Percentiles rank a stretch among this genome's conserved stretches.
phyloP scores from a whole-genome alignment of 139 green algal species.

The Chlorella sp. region DNA sequence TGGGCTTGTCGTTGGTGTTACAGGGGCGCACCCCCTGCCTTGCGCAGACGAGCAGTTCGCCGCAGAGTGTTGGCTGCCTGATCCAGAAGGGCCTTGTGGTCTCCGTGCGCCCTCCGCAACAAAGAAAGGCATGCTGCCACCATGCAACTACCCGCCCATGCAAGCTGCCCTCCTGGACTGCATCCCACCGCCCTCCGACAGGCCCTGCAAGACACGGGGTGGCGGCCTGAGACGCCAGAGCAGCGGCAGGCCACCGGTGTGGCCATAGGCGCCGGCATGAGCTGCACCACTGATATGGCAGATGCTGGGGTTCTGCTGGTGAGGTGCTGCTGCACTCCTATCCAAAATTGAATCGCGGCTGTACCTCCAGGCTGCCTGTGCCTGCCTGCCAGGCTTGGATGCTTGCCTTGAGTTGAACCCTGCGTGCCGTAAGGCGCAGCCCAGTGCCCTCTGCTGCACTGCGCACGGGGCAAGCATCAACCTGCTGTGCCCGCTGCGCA shows the following conservation, averaged over 20 bases:
- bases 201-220: slow-evolving; percentile 69
- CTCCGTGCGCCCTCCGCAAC: too few relatives aligned
- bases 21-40: too few relatives aligned
- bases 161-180: too few relatives aligned
- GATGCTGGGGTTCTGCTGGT: slow-evolving; percentile 73
- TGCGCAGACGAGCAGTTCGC: too few relatives aligned
- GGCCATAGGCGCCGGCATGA: slow-evolving; percentile 91
- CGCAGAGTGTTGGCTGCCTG: too few relatives aligned
- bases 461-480: not conserved
- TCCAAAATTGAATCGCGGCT: too few relatives aligned
- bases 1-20: not conserved
- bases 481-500: not conserved
- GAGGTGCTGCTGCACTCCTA: not conserved
- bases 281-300: slow-evolving; percentile 80
- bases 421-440: too few relatives aligned
- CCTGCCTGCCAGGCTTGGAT: not conserved
- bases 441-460: too few relatives aligned
- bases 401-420: too few relatives aligned
- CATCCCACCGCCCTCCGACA: not conserved
- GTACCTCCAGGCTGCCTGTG: not conserved
- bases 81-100: too few relatives aligned
- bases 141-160: not conserved
- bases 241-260: slow-evolving; percentile 76
- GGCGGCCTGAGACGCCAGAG: slow-evolving; percentile 37
- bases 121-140: too few relatives aligned